Evolutionary conservation across 2,329 filamentous ascomycete species (phyloP).

Genomic region (Colletotrichum lupini): DNA sequence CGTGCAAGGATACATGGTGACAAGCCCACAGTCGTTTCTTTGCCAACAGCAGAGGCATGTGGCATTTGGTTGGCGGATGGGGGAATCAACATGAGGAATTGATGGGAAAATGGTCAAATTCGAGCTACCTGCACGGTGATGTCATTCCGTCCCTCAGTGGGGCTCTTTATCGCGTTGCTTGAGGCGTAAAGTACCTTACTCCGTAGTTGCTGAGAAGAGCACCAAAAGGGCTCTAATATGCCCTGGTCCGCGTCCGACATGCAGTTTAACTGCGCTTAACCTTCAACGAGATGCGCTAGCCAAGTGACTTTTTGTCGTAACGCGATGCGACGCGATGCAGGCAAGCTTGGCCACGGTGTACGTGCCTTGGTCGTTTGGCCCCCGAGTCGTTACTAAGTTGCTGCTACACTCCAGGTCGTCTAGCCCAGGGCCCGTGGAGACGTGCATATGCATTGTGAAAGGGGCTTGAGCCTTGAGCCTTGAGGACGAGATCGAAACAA

Average conservation of each 20-base stretch:
- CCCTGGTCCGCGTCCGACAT: neutral
- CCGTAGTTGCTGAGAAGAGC: neutral
- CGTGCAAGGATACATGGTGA: neutral
- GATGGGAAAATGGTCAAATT: neutral
- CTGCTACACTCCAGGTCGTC: conserved; percentile 11
- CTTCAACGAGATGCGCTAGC: conserved; percentile 2
- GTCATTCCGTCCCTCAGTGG: conserved; percentile 21
- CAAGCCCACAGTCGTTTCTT: neutral
- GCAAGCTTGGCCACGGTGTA: neutral
- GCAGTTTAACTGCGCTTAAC: conserved; percentile 8
- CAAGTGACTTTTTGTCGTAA: neutral
- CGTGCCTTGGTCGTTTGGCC: neutral
- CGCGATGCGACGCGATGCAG: conserved; percentile 5
- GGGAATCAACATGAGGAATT: neutral
- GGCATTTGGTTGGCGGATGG: conserved; percentile 24
- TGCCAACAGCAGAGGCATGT: neutral
- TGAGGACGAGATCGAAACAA: conserved; percentile 23
- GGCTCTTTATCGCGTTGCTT: neutral
- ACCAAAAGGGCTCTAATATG: neutral
- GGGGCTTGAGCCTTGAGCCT: conserved; percentile 11
- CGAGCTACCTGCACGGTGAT: conserved; percentile 18
- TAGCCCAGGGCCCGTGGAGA: conserved; percentile 28
- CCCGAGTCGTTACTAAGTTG: neutral
- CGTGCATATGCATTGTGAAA: conserved; percentile 30
- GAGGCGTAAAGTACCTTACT: neutral